Base-by-base conservation (phyloP, 257 asterid genomes). In the Przewalskia tangutica region DNA sequence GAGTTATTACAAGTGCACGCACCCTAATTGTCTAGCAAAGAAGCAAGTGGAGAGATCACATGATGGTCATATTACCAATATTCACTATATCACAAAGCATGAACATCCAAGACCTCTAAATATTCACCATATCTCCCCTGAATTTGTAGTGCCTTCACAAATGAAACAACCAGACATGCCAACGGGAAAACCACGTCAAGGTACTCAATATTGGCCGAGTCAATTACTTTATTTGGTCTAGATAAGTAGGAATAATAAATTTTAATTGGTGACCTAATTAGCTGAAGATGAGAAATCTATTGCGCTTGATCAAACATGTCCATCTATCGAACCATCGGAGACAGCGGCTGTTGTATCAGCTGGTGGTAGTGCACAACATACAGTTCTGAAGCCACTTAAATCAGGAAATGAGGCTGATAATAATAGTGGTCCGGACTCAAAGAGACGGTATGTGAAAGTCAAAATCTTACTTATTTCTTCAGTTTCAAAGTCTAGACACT, bases 1-100 rank as follows among this genome's bases (percentile, higher is more conserved):
- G 81, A 92, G 99, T 92, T 95, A 95, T 85, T 95, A 91, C 89
- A 95, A 85, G 78, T 95, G 99, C 77, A 93, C 98, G 68, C 83
- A 83, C 83, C 84, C 85, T 76, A 91, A 84, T 85, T 95, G 99
- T 89, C 87, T 79, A 81, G 92, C 94, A 5, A 95, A 95, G 87
- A 95, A 85, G 83, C 98, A 93, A 87, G 97, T 95, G 14, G 98
- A 95, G 91, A 92, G 90, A 88, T 88, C 97, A 63, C 91, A 92
- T 23, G 95, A 90, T 85, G 95, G 97, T 20, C 82, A 88, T 75
- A 88, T 88, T 85, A 92, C 92, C 46, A 97, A 93, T 17, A 83
- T 91, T 67, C 93, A 91, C 59, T 95, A 90, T 89, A 86, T 95
- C 55, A 95, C 91, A 71, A 84, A 79, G 54, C 99, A 95, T 85